phyloP scores from a whole-genome alignment of 2,329 filamentous ascomycete genomes.

The Aspergillus sp. region DNA sequence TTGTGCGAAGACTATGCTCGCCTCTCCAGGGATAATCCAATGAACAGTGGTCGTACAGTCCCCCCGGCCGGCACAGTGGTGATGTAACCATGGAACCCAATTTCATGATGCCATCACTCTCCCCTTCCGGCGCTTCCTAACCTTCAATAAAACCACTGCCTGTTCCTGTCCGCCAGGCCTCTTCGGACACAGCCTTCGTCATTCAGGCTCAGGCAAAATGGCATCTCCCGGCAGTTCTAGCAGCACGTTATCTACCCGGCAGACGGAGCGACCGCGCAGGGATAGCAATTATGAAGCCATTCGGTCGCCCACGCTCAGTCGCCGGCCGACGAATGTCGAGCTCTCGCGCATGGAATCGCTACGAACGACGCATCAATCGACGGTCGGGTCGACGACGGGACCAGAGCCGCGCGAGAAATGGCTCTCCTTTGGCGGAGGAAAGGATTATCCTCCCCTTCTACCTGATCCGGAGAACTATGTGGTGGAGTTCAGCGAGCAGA shows the following conservation, averaged over 20 bases:
- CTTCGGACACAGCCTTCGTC: not conserved
- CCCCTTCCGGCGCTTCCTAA: slow-evolving; percentile 4
- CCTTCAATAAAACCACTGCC: not conserved
- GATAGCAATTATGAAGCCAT: not conserved
- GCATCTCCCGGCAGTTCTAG: not conserved
- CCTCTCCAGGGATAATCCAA: not conserved
- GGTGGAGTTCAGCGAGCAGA: slow-evolving; percentile 53
- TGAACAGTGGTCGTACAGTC: not conserved
- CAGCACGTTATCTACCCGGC: not conserved
- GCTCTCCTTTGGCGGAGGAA: slow-evolving; percentile 29
- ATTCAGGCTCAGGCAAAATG: not conserved
- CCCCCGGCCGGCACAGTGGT: not conserved
- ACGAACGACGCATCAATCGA: slow-evolving; percentile 26
- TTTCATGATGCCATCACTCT: slow-evolving; percentile 11
- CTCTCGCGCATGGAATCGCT: slow-evolving; percentile 30
- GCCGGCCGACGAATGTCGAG: slow-evolving; percentile 25
- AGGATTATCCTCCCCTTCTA: slow-evolving; percentile 38
- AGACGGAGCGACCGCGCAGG: not conserved
- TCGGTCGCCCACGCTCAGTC: slow-evolving; percentile 12
- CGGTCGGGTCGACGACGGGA: slow-evolving; percentile 23
- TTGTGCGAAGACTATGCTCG: not conserved
- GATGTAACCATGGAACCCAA: not conserved
- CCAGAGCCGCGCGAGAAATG: slow-evolving; percentile 23
- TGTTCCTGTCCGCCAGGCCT: not conserved
- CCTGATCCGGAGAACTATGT: slow-evolving; percentile 55